A percentile compares a stretch with the other conserved stretches of the same genome.
Evolutionary conservation across 1,284 basidiomycete species (phyloP).

Genomic region (Sporisorium exsertum): DNA sequence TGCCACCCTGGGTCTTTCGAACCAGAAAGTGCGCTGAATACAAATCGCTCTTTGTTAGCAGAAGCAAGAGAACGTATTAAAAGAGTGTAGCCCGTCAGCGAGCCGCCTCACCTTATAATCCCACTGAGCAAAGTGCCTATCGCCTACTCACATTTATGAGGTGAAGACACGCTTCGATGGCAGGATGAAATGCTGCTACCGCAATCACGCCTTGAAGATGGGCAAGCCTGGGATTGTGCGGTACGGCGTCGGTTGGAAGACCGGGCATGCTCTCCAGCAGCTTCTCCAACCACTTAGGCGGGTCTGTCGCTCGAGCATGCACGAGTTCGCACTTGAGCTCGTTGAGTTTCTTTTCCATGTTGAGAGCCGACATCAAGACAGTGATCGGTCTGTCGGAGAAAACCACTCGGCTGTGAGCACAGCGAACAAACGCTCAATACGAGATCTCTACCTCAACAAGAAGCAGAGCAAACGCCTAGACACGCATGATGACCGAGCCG

Average conservation of each 20-base stretch:
- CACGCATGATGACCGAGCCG: constrained; percentile 1
- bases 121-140: neutral
- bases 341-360: constrained; percentile 13
- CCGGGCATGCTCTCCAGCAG: constrained; percentile 15
- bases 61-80: too few relatives aligned
- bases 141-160: constrained; percentile 31
- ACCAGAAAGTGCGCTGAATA: constrained; percentile 43
- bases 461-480: neutral
- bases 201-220: constrained; percentile 24
- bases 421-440: neutral
- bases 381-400: too few relatives aligned
- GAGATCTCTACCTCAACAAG: neutral
- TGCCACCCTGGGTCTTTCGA: constrained; percentile 39
- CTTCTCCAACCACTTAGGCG: constrained; percentile 14
- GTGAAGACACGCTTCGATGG: constrained; percentile 33
- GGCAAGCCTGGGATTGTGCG: constrained; percentile 25
- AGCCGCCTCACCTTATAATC: neutral
- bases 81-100: neutral
- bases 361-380: neutral
- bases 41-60: constrained; percentile 21
- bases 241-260: constrained; percentile 12
- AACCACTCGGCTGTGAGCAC: too few relatives aligned
- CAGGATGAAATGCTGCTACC: constrained; percentile 21
- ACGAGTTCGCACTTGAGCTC: constrained; percentile 10
- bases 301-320: neutral